Conservation (phyloP, 169 alveolate genomes). For the Plasmodium malariae region DNA sequence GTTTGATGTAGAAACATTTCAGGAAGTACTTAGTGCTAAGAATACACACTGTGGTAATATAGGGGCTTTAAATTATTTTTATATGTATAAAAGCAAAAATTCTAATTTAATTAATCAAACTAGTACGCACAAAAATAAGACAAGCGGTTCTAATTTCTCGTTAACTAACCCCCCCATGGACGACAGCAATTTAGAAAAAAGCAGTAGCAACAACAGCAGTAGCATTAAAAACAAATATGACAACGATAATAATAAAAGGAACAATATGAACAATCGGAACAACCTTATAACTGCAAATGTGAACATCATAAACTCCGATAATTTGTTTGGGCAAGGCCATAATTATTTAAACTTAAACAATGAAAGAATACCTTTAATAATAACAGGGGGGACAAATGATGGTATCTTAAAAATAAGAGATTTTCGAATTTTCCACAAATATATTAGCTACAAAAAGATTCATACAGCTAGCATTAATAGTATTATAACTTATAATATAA, state of each 20-base stretch:
- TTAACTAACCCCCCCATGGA: too few relatives aligned
- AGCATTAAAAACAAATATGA: background rate
- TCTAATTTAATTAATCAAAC: background rate
- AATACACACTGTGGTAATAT: slow-evolving; percentile 66
- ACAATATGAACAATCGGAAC: background rate
- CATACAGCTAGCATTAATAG: slow-evolving; percentile 75
- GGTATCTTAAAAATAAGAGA: slow-evolving; percentile 69
- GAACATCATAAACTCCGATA: slow-evolving; percentile 13
- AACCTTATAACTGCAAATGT: background rate
- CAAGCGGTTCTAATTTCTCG: background rate
- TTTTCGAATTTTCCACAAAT: slow-evolving; percentile 74
- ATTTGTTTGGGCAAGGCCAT: slow-evolving; percentile 9
- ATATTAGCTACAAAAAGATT: slow-evolving; percentile 55
- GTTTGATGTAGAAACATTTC: slow-evolving; percentile 58
- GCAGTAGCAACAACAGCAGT: background rate
- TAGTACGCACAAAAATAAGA: background rate
- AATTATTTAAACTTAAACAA: slow-evolving; percentile 33
- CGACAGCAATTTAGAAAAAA: background rate
- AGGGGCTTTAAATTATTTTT: slow-evolving; percentile 70
- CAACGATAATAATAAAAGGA: background rate
- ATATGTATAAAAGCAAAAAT: slow-evolving; percentile 24
- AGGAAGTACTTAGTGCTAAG: slow-evolving; percentile 59
- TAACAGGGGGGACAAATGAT: slow-evolving; percentile 75
- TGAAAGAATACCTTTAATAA: slow-evolving; percentile 68
- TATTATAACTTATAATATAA: slow-evolving; percentile 65